These are phyloP conservation scores for Niebla homalea DNA, from an alignment of 495 filamentous ascomycete species.

Conservation along the genomic window DNA sequence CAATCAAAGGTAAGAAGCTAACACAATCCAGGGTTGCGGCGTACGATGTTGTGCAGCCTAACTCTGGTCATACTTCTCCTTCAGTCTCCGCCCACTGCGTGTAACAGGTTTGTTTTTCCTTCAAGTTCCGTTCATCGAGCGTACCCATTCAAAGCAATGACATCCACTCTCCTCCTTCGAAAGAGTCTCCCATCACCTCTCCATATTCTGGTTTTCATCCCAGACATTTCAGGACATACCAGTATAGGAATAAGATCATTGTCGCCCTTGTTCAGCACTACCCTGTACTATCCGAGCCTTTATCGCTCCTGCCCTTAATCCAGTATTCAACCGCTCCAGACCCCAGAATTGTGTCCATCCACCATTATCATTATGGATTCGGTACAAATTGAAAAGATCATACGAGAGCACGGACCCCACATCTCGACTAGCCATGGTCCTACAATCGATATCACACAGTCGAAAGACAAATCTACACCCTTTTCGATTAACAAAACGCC, in stretches of 20 bases:
- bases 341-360: too few relatives aligned
- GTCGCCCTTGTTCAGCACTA: too few relatives aligned
- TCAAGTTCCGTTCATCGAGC: too few relatives aligned
- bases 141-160: not conserved
- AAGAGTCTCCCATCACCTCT: not conserved
- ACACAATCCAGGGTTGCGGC: not conserved
- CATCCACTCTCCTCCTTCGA: not conserved
- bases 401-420: not conserved
- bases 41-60: not conserved
- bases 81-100: not conserved
- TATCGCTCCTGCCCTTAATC: too few relatives aligned
- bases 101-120: too few relatives aligned
- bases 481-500: constrained; percentile 1
- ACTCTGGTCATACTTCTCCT: not conserved
- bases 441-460: not conserved
- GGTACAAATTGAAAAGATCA: not conserved
- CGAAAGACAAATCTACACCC: not conserved
- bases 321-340: too few relatives aligned
- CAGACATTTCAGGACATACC: not conserved
- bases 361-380: too few relatives aligned
- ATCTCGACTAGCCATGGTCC: not conserved
- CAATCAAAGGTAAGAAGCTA: too few relatives aligned
- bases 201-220: not conserved
- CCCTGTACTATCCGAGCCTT: too few relatives aligned
- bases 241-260: too few relatives aligned